phyloP scores from a whole-genome alignment of 805 yeast species.

The Yamadazyma philogaea region DNA sequence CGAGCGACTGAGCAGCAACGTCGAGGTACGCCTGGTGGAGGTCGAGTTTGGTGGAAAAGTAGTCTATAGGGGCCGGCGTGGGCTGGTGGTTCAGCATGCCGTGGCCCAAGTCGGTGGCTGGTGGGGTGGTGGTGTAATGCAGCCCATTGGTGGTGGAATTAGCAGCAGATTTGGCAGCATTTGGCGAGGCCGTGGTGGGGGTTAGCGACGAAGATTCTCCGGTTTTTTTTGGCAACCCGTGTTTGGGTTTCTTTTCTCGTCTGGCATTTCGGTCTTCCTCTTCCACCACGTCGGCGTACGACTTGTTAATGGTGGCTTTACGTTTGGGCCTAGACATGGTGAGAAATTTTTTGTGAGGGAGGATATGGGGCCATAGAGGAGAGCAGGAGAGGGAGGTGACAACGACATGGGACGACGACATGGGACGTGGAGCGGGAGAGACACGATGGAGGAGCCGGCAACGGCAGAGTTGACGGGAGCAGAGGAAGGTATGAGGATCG shows the following conservation, averaged over 20 bases:
- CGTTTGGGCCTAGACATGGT: constrained; percentile 32
- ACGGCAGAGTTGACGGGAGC: too few species aligned
- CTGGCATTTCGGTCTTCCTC: constrained; percentile 17
- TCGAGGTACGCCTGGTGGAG: constrained; percentile 43
- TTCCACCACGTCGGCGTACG: constrained; percentile 32
- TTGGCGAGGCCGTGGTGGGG: background rate
- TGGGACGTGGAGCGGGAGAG: too few species aligned
- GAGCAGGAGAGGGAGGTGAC: too few species aligned
- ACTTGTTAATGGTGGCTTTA: constrained; percentile 35
- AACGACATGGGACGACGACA: too few species aligned
- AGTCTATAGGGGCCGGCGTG: constrained; percentile 29
- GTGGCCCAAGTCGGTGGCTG: constrained; percentile 24
- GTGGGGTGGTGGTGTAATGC: background rate
- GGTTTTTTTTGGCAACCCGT: constrained; percentile 2
- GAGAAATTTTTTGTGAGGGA: constrained; percentile 10
- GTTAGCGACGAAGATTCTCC: background rate
- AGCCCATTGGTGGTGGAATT: background rate
- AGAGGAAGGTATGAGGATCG: too few species aligned
- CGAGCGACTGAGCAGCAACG: constrained; percentile 31
- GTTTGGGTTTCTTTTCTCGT: constrained; percentile 1
- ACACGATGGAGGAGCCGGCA: too few species aligned
- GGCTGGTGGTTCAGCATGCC: constrained; percentile 49
- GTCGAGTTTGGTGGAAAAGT: constrained; percentile 43
- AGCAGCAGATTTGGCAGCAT: background rate
- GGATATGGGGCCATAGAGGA: too few species aligned